A percentile compares a stretch with the other conserved stretches of the same genome.
phyloP scores from a whole-genome alignment of 208 protist genomes.

The Crithidia brevicula region DNA sequence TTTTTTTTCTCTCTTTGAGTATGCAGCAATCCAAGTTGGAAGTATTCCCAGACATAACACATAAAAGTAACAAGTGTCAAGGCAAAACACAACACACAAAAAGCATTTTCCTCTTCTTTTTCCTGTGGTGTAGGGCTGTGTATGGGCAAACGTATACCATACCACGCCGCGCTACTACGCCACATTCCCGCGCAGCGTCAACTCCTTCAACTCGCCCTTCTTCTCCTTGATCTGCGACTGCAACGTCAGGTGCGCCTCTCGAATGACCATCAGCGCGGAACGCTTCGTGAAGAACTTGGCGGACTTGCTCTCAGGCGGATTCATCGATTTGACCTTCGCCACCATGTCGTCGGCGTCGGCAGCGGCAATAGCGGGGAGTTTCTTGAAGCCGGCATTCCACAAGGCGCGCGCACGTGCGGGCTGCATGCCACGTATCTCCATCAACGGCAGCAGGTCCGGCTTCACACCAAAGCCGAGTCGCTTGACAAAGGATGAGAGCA shows the following conservation, averaged over 20 bases:
- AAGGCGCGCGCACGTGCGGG: conserved; percentile 78
- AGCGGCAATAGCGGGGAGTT: conserved; percentile 48
- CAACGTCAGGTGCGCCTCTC: conserved; percentile 63
- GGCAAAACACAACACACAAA: background rate
- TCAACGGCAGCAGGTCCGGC: conserved; percentile 91
- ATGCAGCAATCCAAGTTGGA: no score
- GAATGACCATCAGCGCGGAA: conserved; percentile 58
- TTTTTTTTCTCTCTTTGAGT: no score
- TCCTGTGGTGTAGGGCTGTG: no score
- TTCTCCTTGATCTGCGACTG: conserved; percentile 74
- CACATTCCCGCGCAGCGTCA: conserved; percentile 27
- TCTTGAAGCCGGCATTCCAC: conserved; percentile 81
- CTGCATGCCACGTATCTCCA: conserved; percentile 85
- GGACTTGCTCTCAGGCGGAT: conserved; percentile 54
- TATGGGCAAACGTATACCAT: no score
- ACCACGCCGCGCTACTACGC: no score
- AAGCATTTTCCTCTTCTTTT: background rate
- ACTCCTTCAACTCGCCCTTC: conserved; percentile 67
- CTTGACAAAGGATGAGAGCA: conserved; percentile 86
- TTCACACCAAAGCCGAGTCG: conserved; percentile 89
- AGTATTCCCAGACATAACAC: no score
- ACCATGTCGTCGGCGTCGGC: conserved; percentile 70
- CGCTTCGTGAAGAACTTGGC: conserved; percentile 78
- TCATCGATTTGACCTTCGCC: conserved; percentile 58
- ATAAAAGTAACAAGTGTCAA: no score